phyloP scores from a whole-genome alignment of 805 yeast species.

The Zygotorulaspora chibaensis region DNA sequence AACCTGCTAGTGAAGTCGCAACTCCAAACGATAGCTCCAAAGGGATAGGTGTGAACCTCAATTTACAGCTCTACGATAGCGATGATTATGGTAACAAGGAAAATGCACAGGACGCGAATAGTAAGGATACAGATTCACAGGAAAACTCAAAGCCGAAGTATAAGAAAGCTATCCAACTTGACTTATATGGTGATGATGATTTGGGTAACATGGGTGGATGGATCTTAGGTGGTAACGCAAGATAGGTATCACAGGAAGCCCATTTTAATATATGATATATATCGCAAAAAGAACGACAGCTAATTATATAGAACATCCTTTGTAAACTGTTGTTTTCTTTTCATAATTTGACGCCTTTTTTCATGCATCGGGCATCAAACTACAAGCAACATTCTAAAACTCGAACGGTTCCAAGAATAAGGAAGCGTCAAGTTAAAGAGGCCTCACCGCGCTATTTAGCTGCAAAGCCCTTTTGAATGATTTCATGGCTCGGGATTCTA shows the following conservation, averaged over 20 bases:
- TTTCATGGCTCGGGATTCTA: no score
- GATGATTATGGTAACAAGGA: slow-evolving; percentile 4
- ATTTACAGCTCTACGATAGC: slow-evolving; percentile 12
- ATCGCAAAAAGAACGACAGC: no score
- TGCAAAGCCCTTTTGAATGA: no score
- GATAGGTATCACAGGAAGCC: slow-evolving; percentile 6
- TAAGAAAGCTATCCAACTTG: slow-evolving; percentile 31
- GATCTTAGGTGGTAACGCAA: slow-evolving; percentile 31
- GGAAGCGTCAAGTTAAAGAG: no score
- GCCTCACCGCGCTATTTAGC: no score
- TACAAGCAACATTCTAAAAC: no score
- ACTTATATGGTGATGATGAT: slow-evolving; percentile 31
- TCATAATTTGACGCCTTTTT: no score
- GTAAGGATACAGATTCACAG: neutral
- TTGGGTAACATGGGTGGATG: slow-evolving; percentile 26
- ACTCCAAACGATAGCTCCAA: neutral
- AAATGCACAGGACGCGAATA: neutral
- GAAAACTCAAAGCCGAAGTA: slow-evolving; percentile 15
- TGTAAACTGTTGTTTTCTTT: no score
- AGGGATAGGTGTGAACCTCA: slow-evolving; percentile 1
- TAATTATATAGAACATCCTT: no score
- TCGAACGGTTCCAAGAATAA: no score
- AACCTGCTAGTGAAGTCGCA: neutral
- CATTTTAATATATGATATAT: no score
- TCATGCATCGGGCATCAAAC: no score